Conservation (phyloP, 2,329 filamentous ascomycete species). For the Whalleya microplaca region DNA sequence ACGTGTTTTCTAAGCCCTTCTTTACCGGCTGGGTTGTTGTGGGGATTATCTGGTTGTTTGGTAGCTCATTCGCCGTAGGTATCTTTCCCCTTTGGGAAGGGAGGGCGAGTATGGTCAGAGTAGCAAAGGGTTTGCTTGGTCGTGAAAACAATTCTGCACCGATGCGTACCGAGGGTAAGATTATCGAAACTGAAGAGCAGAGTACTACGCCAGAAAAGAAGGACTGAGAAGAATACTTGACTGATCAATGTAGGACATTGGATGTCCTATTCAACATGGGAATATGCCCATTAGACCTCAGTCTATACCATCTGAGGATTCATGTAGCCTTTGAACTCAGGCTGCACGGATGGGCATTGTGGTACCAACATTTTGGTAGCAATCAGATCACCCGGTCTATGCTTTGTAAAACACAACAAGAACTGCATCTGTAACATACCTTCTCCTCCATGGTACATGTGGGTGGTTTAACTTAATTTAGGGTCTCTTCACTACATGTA, state of each 20-base stretch:
- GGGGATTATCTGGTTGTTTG: constrained; percentile 82
- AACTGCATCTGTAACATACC: too few relatives aligned
- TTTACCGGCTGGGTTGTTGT: constrained; percentile 82
- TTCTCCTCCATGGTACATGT: too few relatives aligned
- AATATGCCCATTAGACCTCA: too few relatives aligned
- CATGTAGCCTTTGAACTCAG: too few relatives aligned
- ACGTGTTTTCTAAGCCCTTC: constrained; percentile 81
- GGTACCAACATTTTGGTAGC: too few relatives aligned
- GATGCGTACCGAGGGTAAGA: constrained; percentile 3
- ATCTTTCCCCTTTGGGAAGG: constrained; percentile 84
- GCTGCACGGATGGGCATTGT: too few relatives aligned
- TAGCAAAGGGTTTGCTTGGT: constrained; percentile 61
- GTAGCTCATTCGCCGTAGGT: constrained; percentile 71
- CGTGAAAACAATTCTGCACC: neutral
- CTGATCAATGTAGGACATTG: neutral
- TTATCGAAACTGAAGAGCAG: constrained; percentile 6
- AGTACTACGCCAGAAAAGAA: constrained; percentile 10
- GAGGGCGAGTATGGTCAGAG: constrained; percentile 64
- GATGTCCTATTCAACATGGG: neutral
- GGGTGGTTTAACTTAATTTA: too few relatives aligned
- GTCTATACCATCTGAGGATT: too few relatives aligned
- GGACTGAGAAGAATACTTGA: neutral
- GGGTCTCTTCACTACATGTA: too few relatives aligned
- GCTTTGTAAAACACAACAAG: too few relatives aligned
- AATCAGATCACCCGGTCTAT: too few relatives aligned